These are phyloP conservation scores for Ceratobasidium sp. DNA, from an alignment of 1,284 basidiomycete species.

Conservation along the genomic window DNA sequence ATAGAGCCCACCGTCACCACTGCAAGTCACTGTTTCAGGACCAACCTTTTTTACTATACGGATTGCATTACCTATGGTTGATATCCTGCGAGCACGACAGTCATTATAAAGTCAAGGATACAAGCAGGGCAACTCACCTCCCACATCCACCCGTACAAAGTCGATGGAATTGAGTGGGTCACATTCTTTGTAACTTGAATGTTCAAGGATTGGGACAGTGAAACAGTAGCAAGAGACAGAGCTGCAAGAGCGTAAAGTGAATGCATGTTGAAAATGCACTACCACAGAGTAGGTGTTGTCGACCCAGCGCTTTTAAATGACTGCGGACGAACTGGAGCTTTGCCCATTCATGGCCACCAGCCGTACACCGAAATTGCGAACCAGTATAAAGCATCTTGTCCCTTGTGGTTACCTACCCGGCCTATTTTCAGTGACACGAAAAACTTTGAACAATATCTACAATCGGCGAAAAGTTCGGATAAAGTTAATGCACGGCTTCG, in stretches of 20 bases:
- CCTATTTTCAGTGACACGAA: background rate
- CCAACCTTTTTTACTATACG: no score
- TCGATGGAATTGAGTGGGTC: constrained; percentile 43
- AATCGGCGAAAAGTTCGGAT: background rate
- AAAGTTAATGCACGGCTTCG: background rate
- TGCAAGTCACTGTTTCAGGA: background rate
- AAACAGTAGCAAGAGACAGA: background rate
- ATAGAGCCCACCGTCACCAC: constrained; percentile 48
- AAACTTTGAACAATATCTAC: background rate
- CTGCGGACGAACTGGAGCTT: background rate
- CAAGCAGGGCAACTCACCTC: constrained; percentile 2
- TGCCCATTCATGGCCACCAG: background rate
- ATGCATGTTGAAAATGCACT: background rate
- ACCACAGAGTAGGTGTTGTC: background rate
- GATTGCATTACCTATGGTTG: constrained; percentile 40
- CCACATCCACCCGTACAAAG: constrained; percentile 47
- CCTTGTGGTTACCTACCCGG: no score
- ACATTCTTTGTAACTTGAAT: constrained; percentile 42
- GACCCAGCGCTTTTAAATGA: background rate
- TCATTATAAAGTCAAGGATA: background rate
- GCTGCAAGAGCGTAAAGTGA: background rate
- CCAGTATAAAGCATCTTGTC: no score
- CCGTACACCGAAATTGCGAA: no score
- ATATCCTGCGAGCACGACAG: constrained; percentile 31
- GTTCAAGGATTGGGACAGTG: constrained; percentile 25